phyloP scores from a whole-genome alignment of 2,329 filamentous ascomycete genomes.

The Venturia effusa region DNA sequence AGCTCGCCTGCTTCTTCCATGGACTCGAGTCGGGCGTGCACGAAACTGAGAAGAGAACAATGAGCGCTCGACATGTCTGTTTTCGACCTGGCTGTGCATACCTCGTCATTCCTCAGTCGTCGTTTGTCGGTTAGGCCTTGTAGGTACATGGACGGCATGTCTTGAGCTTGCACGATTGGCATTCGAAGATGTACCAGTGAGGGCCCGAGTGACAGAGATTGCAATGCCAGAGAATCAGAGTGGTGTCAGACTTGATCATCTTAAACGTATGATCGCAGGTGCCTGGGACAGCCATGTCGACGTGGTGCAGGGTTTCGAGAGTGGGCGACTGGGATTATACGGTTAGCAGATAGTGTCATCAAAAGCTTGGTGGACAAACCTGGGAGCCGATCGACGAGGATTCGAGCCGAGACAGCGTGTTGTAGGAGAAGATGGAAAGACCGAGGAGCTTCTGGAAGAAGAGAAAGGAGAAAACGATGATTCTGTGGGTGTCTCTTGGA shows the following conservation, averaged over 20 bases:
- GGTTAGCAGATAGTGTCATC: background rate
- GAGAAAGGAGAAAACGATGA: background rate
- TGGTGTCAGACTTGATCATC: conserved; percentile 41
- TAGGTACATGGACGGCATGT: conserved; percentile 36
- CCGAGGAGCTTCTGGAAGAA: background rate
- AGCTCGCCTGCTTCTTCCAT: conserved; percentile 16
- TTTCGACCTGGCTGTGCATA: conserved; percentile 19
- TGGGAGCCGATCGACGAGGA: background rate
- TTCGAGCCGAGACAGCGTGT: background rate
- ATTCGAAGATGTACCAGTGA: conserved; percentile 41
- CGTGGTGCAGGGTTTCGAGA: background rate
- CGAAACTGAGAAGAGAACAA: conserved; percentile 14
- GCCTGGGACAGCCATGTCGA: conserved; percentile 32
- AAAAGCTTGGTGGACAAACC: background rate
- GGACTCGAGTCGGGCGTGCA: conserved; percentile 23
- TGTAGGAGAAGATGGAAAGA: background rate
- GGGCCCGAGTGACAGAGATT: conserved; percentile 40
- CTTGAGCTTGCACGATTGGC: conserved; percentile 40
- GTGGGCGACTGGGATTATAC: background rate
- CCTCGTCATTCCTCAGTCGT: conserved; percentile 21
- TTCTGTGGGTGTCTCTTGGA: background rate
- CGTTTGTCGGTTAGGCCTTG: too few relatives aligned
- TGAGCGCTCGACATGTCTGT: conserved; percentile 12
- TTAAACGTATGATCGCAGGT: conserved; percentile 39
- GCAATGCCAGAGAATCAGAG: conserved; percentile 41